Percentiles rank a stretch among this genome's conserved stretches.
These are phyloP conservation scores for Mycena crocata DNA, from an alignment of 768 basidiomycete species.

Conservation along the genomic window DNA sequence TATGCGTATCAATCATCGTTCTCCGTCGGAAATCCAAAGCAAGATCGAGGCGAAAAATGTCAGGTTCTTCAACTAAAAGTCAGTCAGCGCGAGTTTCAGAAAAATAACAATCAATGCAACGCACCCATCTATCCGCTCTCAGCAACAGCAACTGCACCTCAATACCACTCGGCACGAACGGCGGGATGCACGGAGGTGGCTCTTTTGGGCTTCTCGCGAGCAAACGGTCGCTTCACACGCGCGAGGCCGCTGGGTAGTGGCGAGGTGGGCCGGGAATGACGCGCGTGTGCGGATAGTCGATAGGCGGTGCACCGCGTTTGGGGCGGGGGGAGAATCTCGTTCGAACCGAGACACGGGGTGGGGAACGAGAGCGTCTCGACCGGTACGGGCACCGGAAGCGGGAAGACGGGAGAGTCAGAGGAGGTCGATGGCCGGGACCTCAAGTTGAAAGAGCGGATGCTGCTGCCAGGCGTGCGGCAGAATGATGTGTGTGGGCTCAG, in stretches of 20 bases:
- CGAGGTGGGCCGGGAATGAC: background rate
- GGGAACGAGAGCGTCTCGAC: background rate
- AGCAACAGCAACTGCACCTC: background rate
- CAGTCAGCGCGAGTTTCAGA: background rate
- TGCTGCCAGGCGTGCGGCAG: background rate
- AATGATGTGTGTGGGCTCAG: conserved; percentile 2
- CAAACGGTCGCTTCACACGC: background rate
- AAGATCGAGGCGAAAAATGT: too few species aligned
- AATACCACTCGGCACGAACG: conserved; percentile 9
- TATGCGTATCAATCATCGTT: too few species aligned
- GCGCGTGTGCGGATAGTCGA: background rate
- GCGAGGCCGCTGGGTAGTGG: background rate
- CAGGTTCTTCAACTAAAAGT: too few species aligned
- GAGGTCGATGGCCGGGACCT: background rate
- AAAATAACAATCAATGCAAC: background rate
- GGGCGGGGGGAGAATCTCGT: conserved; percentile 12
- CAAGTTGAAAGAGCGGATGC: background rate
- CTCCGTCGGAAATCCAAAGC: too few species aligned
- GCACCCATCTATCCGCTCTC: background rate
- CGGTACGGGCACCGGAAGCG: background rate
- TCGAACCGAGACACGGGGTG: conserved; percentile 17
- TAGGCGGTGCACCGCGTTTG: conserved; percentile 17
- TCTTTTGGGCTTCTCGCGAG: background rate
- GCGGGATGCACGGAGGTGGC: background rate
- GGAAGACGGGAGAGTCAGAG: background rate